Conservation (phyloP, 139 green algal genomes). For the Chlorella sp. region DNA sequence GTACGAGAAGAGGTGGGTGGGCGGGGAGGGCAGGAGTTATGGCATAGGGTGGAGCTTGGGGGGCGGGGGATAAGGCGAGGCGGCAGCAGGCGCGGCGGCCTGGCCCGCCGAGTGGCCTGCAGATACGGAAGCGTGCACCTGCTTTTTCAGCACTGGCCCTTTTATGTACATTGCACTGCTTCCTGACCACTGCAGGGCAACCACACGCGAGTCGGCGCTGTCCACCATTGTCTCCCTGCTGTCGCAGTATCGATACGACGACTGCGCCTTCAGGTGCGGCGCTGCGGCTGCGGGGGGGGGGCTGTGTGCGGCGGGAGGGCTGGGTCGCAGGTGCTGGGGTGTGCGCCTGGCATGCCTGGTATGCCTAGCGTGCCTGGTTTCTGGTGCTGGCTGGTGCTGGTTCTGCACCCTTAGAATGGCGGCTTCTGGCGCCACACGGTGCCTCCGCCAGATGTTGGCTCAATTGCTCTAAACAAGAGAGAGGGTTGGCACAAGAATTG, state of each 20-base stretch:
- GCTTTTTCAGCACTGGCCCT: neutral
- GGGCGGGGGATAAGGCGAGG: neutral
- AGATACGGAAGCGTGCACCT: neutral
- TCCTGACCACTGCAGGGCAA: constrained; percentile 38
- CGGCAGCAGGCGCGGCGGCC: too few species aligned
- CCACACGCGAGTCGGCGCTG: constrained; percentile 60
- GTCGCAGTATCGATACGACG: constrained; percentile 44
- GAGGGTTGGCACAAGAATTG: too few species aligned
- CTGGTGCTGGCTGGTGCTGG: too few species aligned
- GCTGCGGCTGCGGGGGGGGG: neutral
- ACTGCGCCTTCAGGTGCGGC: constrained; percentile 30
- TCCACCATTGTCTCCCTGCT: constrained; percentile 20
- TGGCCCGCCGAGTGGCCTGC: too few species aligned
- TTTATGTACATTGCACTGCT: neutral
- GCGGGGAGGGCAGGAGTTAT: neutral
- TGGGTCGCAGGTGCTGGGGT: neutral
- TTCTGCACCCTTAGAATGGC: too few species aligned
- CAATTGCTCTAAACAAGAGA: too few species aligned
- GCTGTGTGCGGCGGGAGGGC: constrained; percentile 2
- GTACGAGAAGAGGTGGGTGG: constrained; percentile 61
- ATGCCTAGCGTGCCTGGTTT: too few species aligned
- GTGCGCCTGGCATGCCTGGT: too few species aligned
- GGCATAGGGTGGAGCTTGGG: neutral
- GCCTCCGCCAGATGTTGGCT: too few species aligned
- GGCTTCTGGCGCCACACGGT: too few species aligned